These are phyloP conservation scores for Corrigiola litoralis DNA, from an alignment of 179 eudicot species.

Conservation along the genomic window DNA sequence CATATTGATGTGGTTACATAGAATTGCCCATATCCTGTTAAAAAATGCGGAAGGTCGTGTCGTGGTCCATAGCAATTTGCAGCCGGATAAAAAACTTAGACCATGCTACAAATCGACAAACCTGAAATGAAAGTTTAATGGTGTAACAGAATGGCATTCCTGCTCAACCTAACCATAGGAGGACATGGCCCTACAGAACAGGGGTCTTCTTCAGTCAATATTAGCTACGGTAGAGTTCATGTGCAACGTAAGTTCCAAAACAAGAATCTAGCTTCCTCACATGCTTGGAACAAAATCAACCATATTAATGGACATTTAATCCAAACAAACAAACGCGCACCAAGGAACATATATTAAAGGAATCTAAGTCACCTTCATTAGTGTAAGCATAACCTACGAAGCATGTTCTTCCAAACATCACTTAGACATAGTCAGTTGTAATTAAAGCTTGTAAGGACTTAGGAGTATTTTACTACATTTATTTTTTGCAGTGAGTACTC, in stretches of 20 bases:
- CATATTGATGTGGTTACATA: too few relatives aligned
- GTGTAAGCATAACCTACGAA: not conserved
- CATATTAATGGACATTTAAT: not conserved
- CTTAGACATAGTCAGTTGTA: too few relatives aligned
- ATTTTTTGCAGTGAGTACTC: too few relatives aligned
- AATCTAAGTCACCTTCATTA: not conserved
- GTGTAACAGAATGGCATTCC: not conserved
- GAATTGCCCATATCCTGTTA: too few relatives aligned
- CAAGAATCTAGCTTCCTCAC: not conserved
- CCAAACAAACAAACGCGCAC: not conserved
- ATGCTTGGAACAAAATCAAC: not conserved
- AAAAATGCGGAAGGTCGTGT: too few relatives aligned
- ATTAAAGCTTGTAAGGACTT: too few relatives aligned
- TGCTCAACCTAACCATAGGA: not conserved
- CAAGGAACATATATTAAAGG: not conserved
- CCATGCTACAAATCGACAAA: too few relatives aligned
- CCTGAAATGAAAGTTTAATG: too few relatives aligned
- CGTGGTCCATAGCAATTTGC: too few relatives aligned
- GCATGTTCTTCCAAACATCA: constrained; percentile 13
- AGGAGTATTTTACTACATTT: too few relatives aligned
- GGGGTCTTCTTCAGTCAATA: not conserved
- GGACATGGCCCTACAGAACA: not conserved
- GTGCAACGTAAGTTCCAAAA: not conserved
- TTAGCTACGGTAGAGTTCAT: not conserved
- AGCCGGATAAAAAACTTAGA: too few relatives aligned